A percentile compares a stretch with the other conserved stretches of the same genome.
phyloP scores from a whole-genome alignment of 2,329 filamentous ascomycete species.

The Sarocladiaceae sp. region DNA sequence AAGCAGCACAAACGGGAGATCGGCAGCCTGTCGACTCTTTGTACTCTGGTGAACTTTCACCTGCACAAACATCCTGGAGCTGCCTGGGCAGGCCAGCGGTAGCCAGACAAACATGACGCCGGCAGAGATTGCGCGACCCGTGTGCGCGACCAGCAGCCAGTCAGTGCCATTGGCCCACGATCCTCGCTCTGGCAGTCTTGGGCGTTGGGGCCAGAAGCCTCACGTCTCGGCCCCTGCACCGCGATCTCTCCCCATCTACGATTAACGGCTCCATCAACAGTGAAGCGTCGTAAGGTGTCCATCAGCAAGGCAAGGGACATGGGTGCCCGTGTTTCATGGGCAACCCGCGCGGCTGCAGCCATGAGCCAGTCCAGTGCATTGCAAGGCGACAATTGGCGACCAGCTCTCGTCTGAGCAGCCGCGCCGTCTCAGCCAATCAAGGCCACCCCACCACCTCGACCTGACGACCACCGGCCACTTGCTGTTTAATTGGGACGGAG shows the following conservation, averaged over 20 bases:
- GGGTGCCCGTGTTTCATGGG: constrained; percentile 1
- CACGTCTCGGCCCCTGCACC: too few relatives aligned
- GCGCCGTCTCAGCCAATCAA: constrained; percentile 22
- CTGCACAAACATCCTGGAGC: neutral
- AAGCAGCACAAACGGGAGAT: constrained; percentile 11
- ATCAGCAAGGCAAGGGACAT: neutral
- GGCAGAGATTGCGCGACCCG: constrained; percentile 12
- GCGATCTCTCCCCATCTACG: neutral
- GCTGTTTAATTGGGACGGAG: neutral
- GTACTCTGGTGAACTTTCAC: constrained; percentile 1
- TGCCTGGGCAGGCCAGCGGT: constrained; percentile 1
- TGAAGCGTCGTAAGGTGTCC: neutral
- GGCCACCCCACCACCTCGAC: constrained; percentile 13
- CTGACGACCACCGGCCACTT: constrained; percentile 9
- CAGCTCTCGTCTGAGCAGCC: constrained; percentile 12
- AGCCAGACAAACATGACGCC: constrained; percentile 7
- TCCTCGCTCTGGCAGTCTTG: neutral
- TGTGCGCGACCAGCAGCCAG: constrained; percentile 4
- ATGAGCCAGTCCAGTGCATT: neutral
- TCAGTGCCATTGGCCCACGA: neutral
- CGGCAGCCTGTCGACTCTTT: constrained; percentile 11
- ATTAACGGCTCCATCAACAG: neutral
- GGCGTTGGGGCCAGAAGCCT: neutral
- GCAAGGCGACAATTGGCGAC: neutral
- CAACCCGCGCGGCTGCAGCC: constrained; percentile 8